Percentiles rank a stretch among this genome's conserved stretches.
These are phyloP conservation scores for Cercospora nicotianae DNA, from an alignment of 2,329 filamentous ascomycete species.

Conservation along the genomic window DNA sequence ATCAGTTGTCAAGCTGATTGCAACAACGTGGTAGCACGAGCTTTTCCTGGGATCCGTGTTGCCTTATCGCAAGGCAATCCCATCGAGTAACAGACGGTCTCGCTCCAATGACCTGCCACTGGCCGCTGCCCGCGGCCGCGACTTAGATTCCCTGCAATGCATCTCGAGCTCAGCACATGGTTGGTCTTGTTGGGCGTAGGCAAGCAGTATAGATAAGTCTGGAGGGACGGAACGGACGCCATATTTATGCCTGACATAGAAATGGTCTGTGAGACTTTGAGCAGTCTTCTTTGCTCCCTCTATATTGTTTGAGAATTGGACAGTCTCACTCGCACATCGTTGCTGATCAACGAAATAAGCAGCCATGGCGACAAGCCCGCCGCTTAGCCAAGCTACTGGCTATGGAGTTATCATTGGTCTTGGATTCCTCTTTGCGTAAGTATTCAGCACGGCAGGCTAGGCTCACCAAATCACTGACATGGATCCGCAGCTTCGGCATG, in stretches of 20 bases:
- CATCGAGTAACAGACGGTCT: slow-evolving; percentile 10
- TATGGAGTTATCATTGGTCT: slow-evolving; percentile 77
- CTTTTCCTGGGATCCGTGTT: neutral
- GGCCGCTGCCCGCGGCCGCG: neutral
- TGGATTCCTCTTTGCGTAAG: slow-evolving; percentile 68
- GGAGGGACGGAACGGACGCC: neutral
- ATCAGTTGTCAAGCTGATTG: slow-evolving; percentile 5
- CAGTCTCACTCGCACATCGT: neutral
- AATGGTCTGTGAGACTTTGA: neutral
- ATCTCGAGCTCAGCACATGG: neutral
- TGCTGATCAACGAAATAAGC: slow-evolving; percentile 6
- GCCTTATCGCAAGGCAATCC: slow-evolving; percentile 12
- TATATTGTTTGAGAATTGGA: neutral
- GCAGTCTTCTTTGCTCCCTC: neutral
- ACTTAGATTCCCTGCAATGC: neutral
- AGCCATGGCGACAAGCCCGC: slow-evolving; percentile 35
- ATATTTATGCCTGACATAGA: neutral
- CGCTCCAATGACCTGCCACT: slow-evolving; percentile 1
- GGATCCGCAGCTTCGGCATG: slow-evolving; percentile 59
- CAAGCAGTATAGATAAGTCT: neutral
- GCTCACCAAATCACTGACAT: neutral
- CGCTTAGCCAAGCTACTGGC: slow-evolving; percentile 62
- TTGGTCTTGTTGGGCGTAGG: neutral
- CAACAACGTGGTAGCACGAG: slow-evolving; percentile 7
- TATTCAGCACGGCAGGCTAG: neutral